Base-by-base conservation (phyloP, 192 early-diverging fungal genomes). In the Coemansia sp. region DNA sequence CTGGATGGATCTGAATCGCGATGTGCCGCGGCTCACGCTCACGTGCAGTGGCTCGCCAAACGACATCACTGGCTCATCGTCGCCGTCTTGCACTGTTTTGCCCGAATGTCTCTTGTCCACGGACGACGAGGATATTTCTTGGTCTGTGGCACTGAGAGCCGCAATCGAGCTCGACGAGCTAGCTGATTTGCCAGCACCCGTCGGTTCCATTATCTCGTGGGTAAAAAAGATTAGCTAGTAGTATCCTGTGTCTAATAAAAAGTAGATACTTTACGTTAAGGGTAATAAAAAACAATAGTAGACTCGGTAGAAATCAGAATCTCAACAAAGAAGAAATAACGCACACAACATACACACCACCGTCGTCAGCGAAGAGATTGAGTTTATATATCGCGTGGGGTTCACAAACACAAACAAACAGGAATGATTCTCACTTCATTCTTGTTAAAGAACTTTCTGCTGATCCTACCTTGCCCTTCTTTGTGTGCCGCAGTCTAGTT, bases 1-100 rank as follows among this genome's bases (percentile, higher is more conserved):
- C 73, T 78, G 75, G 60, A 78, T 71, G 29, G 71, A 69, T 34
- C 68, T 38, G 59, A 78, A 83, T 22, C 69, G 62, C 52, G 63
- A 59, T 4, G 71, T 72, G 7, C 68, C 81, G 1, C 70, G 69
- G 25, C 59, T 59, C 29, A 74, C 66, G 61, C 75, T 77, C 33
- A 83, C 81, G 15, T 79, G 65, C 40, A 73, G 67, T 15, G 71
- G 38, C 38, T 40, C 38, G 7, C 38, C 38, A 5, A 40, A 40
- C 11, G 38, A 48, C 48, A 61, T 69, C 10, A 41, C 25, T 15
- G 69, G 59, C 67, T 78, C 76, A 25, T 66, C 60, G 4, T 45
- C 42, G 4, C 11, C 42, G 15, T 17, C 55, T 11, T 17, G 9
- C 8, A 34, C 46, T 19, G 36, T 53, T 17, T 45, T 45, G 15